Conservation (phyloP, 1,139 yeast genomes). For the Ashbya aceris region DNA sequence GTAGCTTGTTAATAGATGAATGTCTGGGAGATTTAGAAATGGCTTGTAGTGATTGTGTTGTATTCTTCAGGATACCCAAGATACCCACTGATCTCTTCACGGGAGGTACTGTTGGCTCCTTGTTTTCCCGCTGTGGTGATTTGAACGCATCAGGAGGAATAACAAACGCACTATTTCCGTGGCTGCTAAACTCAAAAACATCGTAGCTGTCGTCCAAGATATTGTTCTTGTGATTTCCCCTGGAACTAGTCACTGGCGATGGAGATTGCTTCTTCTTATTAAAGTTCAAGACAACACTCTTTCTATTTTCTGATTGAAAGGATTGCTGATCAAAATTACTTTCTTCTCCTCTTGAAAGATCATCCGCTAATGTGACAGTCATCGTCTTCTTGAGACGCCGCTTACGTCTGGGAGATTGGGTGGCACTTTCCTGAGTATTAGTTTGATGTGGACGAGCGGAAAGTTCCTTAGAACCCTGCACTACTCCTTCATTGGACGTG, state of each 20-base stretch:
- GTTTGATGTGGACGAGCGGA: not conserved
- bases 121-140: not conserved
- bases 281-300: constrained; percentile 11
- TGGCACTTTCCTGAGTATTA: not conserved
- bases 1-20: not conserved
- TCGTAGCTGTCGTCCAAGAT: constrained; percentile 27
- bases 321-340: not conserved
- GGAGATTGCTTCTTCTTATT: constrained; percentile 3
- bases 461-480: not conserved
- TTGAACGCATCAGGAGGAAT: constrained; percentile 17
- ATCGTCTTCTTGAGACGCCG: not conserved
- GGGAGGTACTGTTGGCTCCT: not conserved
- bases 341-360: not conserved
- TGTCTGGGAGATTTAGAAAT: constrained; percentile 1
- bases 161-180: constrained; percentile 25
- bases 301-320: not conserved
- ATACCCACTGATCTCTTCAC: not conserved
- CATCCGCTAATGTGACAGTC: not conserved
- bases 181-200: constrained; percentile 24
- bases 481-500: constrained; percentile 1
- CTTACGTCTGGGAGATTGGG: not conserved
- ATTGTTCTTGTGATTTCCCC: constrained; percentile 7
- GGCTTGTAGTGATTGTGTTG: not conserved
- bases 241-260: not conserved
- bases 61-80: constrained; percentile 4